Evolutionary conservation across 2,329 filamentous ascomycete genomes (phyloP), one percentile per base, ranked within the genome.

Genomic region (Cercospora sp.): DNA sequence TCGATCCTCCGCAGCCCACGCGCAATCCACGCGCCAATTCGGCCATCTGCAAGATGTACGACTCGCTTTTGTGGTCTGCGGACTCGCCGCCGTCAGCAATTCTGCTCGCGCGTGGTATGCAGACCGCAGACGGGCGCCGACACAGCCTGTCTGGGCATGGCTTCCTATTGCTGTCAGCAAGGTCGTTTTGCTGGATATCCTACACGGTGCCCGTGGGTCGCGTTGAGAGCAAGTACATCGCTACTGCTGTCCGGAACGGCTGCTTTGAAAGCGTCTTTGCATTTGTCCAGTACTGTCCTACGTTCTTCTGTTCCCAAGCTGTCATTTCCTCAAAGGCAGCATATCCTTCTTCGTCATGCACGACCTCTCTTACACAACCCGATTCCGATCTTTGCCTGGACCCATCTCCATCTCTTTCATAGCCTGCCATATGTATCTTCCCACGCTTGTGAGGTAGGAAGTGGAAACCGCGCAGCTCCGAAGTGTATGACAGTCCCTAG

Each of bases 381-480:
- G 5, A 5, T 51, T 13, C 45, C 5, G 45, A 51, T 51, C 10
- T 51, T 1, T 5, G 28, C 28, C 28, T 28, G 28, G 5, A 24
- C 45, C 45, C 3, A 51, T 26, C 10, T 13, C 45, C 45, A 51
- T 16, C 45, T 51, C 45, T 51, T 51, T 13, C 45, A 26, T 5
- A 51, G 2, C 21, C 18, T 24, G 45, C 21, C 10, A 26, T 6
- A 13, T 1, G 9, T 24, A 24, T 26, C 43, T 24, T 21, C 10
- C 45, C 1, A 4, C 45, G 45, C 45, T 26, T 21, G 21, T 13
- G 45, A 51, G 10, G 2, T 2, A 61, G n/a, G 12, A 49, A 60
- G 40, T 3, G 53, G 65, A 53, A 67, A 62, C 60, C 65, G 65
- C 65, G 40, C 60, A 59, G 49, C 49, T 67, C 61, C 65, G 65